Evolutionary conservation across 1,139 yeast species (phyloP), one percentile per base, ranked within the genome.

Genomic region (Taphrina flavorubra): DNA sequence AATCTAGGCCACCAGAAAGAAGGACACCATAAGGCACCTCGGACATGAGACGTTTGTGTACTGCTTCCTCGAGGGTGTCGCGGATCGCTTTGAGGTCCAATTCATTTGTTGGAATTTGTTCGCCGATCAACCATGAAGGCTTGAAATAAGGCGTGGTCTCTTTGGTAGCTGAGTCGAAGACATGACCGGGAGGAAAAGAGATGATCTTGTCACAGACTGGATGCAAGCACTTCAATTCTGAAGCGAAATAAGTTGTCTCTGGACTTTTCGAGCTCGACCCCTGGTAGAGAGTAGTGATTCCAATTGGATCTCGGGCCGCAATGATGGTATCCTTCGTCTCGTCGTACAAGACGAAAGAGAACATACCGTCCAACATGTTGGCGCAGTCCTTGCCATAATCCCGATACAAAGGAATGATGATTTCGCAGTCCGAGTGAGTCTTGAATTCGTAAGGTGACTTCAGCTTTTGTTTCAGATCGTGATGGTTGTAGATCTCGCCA

Each of bases 141-240:
- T 84, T 83, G 85, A 87, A 94, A 81, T 92, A 94, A 78, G 98
- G 87, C 47, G 92, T 88, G 76, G 90, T 77, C 79, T 89, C 78
- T 80, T 89, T 97, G 71, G 97, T 90, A 74, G 85, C 84, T 70
- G 97, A 91, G 80, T 94, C 99, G 79, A 91, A 94, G 69, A 92
- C 87, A 78, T 94, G 98, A 72, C 99, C 99, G 53, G 99, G 99
- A 69, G 98, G 98, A 92, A 94, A 94, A 40, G 97, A 96, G 71
- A 82, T 78, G 78, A 94, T 92, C 72, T 85, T 85, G 79, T 94
- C 99, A 84, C 99, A 94, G 81, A 90, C 97, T 74, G 91, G 97
- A 70, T 88, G 85, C 75, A 94, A 83, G 80, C 97, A 91, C 83
- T 94, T 94, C 79, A 94, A 84, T 81, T 94, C 99, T 68, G 96